Conservation (phyloP, 225 moss, liverwort and hornwort species). For the Thuidium tamariscinum region DNA sequence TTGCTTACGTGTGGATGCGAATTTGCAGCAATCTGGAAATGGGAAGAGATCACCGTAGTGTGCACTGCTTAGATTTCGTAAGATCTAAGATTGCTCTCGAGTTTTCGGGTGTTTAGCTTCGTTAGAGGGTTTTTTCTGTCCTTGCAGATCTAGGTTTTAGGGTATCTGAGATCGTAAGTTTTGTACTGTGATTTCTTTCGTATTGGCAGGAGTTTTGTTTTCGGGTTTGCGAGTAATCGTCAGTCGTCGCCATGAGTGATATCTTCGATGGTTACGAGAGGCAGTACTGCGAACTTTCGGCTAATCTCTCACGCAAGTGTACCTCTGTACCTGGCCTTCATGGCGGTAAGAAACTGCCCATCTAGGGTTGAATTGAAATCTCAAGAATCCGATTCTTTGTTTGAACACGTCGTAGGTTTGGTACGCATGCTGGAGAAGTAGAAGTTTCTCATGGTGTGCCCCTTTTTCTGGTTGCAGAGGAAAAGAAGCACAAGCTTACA, state of each 20-base stretch:
- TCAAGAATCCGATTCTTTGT: neutral
- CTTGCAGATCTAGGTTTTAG: constrained; percentile 10
- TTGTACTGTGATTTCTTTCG: neutral
- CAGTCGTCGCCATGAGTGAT: constrained; percentile 37
- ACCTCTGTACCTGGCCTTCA: constrained; percentile 33
- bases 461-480: constrained; percentile 24
- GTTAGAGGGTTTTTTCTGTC: neutral
- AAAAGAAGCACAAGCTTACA: constrained; percentile 52
- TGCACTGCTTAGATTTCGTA: neutral
- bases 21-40: neutral
- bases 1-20: neutral
- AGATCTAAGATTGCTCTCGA: neutral
- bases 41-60: neutral
- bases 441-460: neutral
- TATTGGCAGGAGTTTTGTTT: neutral
- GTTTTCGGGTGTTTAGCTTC: neutral
- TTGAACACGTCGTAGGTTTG: neutral
- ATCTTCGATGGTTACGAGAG: constrained; percentile 63
- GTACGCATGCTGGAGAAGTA: neutral
- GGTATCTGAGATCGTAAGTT: neutral
- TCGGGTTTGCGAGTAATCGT: neutral
- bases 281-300: constrained; percentile 65
- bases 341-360: constrained; percentile 31
- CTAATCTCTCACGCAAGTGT: constrained; percentile 54
- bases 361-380: neutral